Evolutionary conservation across 805 yeast genomes (phyloP), one percentile per base, ranked within the genome.

Genomic region (Debaryomyces maramus): DNA sequence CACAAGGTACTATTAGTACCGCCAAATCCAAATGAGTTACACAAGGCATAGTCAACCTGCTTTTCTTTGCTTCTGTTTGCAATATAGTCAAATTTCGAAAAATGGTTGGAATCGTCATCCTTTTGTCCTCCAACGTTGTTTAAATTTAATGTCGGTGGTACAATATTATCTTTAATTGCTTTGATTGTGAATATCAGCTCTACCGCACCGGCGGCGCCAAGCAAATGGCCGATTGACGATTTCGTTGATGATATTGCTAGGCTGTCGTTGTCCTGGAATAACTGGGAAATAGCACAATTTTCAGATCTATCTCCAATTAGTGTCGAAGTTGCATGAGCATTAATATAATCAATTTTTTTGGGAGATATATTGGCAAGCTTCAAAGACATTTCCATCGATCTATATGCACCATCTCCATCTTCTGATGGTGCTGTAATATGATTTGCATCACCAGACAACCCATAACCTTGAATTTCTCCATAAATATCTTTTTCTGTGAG

Each of bases 321-420:
- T 0, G 99, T 93, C 0, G 96, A 87, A 0, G 99, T 93, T 0
- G 99, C 99, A 61, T 93, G 99, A 2, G 99, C 97, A 62, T 95
- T 93, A 34, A 93, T 72, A 55, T 89, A 93, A 33, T 77, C 88
- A 14, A 91, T 70, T 1, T 77, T 69, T 3, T 53, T 32, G 0
- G 81, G 72, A 1, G 58, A 56, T 2, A 83, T 42, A 0, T 70
- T 70, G 0, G 83, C 81, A 13, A 70, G 64, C 18, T 65, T 57
- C 18, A 90, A 46, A 0, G 98, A 96, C 74, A 77, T 75, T 34
- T 71, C 63, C 95, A 93, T 93, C 2, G 97, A 83, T 45, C 85
- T 67, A 44, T 58, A 70, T 0, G 97, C 98, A 9, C 98, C 99
- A 22, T 76, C 73, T 1, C 98, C 98, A 41, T 78, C 75, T 19